phyloP scores from a whole-genome alignment of 2,329 filamentous ascomycete genomes.

The Botrytis sinoallii region DNA sequence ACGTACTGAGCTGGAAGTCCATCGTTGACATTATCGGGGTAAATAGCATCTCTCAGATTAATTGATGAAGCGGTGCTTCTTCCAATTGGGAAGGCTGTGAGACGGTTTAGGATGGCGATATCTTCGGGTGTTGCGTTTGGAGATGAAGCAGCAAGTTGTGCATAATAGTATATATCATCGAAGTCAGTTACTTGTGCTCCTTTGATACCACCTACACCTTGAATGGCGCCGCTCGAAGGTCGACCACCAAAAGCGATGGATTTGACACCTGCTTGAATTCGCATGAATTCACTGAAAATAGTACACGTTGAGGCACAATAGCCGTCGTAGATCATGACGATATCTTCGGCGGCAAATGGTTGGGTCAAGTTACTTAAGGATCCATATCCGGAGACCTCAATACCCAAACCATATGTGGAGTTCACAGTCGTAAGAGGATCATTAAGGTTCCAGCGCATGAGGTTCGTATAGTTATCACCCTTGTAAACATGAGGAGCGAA shows the following conservation, averaged over 20 bases:
- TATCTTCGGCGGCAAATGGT: constrained; percentile 43
- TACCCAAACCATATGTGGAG: constrained; percentile 30
- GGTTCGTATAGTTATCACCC: constrained; percentile 30
- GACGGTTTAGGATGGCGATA: constrained; percentile 22
- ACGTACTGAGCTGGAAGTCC: constrained; percentile 55
- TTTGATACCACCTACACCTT: constrained; percentile 64
- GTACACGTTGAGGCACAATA: constrained; percentile 59
- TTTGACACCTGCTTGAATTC: constrained; percentile 50
- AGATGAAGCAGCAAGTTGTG: constrained; percentile 21
- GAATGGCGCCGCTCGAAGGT: constrained; percentile 52
- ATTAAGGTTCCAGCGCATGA: constrained; percentile 33
- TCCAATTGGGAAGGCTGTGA: constrained; percentile 25
- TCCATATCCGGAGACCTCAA: constrained; percentile 38
- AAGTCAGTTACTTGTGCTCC: constrained; percentile 44
- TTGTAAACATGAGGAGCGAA: constrained; percentile 30
- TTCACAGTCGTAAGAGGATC: constrained; percentile 32
- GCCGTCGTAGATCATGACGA: constrained; percentile 48
- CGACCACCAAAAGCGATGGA: constrained; percentile 60
- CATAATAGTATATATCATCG: constrained; percentile 25
- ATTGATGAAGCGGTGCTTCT: constrained; percentile 38
- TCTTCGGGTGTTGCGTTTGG: constrained; percentile 22
- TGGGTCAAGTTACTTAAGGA: constrained; percentile 34
- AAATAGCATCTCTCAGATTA: constrained; percentile 44
- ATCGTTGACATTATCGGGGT: constrained; percentile 35
- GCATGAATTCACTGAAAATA: constrained; percentile 55